Percentiles rank a stretch among this genome's conserved stretches.
These are phyloP conservation scores for Neonectria ditissima DNA, from an alignment of 2,329 filamentous ascomycete genomes.

Conservation along the genomic window DNA sequence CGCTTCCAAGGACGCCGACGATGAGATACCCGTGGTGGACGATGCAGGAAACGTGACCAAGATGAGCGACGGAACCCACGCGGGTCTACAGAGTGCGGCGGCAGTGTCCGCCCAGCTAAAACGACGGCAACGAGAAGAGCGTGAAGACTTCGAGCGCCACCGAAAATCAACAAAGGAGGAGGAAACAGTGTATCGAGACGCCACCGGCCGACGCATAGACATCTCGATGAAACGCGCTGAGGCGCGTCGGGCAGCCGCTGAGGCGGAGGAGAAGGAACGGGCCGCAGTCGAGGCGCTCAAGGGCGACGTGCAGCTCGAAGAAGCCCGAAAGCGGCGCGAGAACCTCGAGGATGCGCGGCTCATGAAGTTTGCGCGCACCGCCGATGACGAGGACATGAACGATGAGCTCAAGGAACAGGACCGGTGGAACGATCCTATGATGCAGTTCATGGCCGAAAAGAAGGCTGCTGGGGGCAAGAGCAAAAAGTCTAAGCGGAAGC, in stretches of 20 bases:
- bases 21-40: slow-evolving; percentile 62
- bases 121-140: slow-evolving; percentile 74
- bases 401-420: slow-evolving; percentile 79
- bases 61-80: slow-evolving; percentile 90
- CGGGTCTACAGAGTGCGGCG: slow-evolving; percentile 86
- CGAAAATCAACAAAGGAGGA: slow-evolving; percentile 63
- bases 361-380: slow-evolving; percentile 81
- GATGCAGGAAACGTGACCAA: slow-evolving; percentile 63
- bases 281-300: slow-evolving; percentile 77
- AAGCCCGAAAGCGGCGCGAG: slow-evolving; percentile 73
- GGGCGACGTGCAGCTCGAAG: slow-evolving; percentile 85
- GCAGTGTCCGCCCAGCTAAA: slow-evolving; percentile 78
- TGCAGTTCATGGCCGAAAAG: slow-evolving; percentile 75
- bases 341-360: slow-evolving; percentile 83
- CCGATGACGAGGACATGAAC: slow-evolving; percentile 91
- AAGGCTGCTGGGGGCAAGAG: slow-evolving; percentile 47
- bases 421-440: slow-evolving; percentile 96
- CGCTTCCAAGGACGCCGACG: slow-evolving; percentile 61
- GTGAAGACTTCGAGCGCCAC: slow-evolving; percentile 60
- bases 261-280: slow-evolving; percentile 78
- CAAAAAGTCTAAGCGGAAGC: slow-evolving; percentile 60
- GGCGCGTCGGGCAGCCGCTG: slow-evolving; percentile 72
- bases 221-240: slow-evolving; percentile 91
- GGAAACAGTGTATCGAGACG: slow-evolving; percentile 95
- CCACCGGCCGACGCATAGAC: slow-evolving; percentile 93